A percentile compares a stretch with the other conserved stretches of the same genome.
Evolutionary conservation across 805 yeast species (phyloP).

Genomic region (Saccharomycodes ludwigii): DNA sequence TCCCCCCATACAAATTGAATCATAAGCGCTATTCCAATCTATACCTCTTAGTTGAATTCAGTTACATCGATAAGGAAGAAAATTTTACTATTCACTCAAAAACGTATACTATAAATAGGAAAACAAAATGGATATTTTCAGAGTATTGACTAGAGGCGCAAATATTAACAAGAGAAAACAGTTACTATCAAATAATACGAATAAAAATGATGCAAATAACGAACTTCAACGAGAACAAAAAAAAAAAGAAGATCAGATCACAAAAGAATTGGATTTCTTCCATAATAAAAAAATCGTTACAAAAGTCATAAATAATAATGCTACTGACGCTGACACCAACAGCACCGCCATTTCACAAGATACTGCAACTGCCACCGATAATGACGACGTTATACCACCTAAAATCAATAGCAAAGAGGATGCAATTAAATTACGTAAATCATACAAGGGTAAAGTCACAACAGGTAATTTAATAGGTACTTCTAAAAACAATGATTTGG

Average conservation of each 20-base stretch:
- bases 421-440: conserved; percentile 48
- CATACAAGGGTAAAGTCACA: conserved; percentile 53
- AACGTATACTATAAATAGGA: too few species aligned
- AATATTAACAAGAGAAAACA: conserved; percentile 55
- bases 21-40: too few species aligned
- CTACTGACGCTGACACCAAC: conserved; percentile 6
- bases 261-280: conserved; percentile 73
- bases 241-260: conserved; percentile 14
- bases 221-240: too few species aligned
- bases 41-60: too few species aligned
- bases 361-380: conserved; percentile 17
- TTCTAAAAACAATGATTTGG: too few species aligned
- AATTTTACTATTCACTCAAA: too few species aligned
- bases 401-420: conserved; percentile 42
- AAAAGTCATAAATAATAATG: conserved; percentile 14
- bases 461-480: too few species aligned
- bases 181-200: conserved; percentile 27
- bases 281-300: conserved; percentile 35
- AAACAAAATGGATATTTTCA: conserved; percentile 83
- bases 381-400: conserved; percentile 26
- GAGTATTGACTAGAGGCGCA: conserved; percentile 79
- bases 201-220: conserved; percentile 17
- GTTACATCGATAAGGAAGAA: too few species aligned
- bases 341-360: conserved; percentile 18
- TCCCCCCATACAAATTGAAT: background rate